Evolutionary conservation across 2,329 filamentous ascomycete genomes (phyloP).

Genomic region (Penicillium sp.): DNA sequence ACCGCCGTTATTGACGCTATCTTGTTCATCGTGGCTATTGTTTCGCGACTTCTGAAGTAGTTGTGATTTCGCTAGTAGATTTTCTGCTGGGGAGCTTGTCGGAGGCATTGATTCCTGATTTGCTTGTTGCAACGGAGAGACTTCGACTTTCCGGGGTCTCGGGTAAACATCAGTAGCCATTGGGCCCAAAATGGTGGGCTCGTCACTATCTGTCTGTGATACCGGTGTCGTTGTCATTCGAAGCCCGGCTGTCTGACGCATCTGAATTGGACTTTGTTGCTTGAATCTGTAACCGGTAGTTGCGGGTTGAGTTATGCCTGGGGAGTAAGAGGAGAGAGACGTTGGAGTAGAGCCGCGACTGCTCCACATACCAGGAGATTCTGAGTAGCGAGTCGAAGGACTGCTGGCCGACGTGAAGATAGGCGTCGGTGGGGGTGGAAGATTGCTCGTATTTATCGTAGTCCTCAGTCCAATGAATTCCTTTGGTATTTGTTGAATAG

Average conservation of each 20-base stretch:
- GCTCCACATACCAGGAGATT: constrained; percentile 45
- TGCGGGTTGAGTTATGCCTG: constrained; percentile 40
- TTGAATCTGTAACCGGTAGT: constrained; percentile 33
- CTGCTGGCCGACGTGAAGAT: constrained; percentile 38
- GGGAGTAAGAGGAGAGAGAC: constrained; percentile 48
- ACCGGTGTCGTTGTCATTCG: constrained; percentile 10
- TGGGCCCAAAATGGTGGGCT: constrained; percentile 15
- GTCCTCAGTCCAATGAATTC: constrained; percentile 38
- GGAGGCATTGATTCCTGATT: constrained; percentile 30
- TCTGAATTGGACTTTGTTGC: constrained; percentile 22
- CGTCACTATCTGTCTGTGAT: constrained; percentile 16
- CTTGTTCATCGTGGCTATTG: constrained; percentile 23
- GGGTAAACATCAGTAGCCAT: constrained; percentile 13
- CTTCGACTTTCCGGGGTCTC: constrained; percentile 11
- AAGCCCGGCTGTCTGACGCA: constrained; percentile 6
- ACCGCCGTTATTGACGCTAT: constrained; percentile 13
- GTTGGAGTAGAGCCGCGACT: constrained; percentile 48
- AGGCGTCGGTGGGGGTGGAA: constrained; percentile 37
- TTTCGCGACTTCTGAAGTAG: constrained; percentile 33
- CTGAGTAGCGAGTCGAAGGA: constrained; percentile 44
- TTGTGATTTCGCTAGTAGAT: constrained; percentile 57
- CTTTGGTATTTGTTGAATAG: constrained; percentile 26
- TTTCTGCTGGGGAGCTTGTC: constrained; percentile 60
- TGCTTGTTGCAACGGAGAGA: background rate
- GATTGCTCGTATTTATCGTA: constrained; percentile 29